Base-by-base conservation (phyloP, 805 yeast genomes). In the Tanozyma kutaoensis region DNA sequence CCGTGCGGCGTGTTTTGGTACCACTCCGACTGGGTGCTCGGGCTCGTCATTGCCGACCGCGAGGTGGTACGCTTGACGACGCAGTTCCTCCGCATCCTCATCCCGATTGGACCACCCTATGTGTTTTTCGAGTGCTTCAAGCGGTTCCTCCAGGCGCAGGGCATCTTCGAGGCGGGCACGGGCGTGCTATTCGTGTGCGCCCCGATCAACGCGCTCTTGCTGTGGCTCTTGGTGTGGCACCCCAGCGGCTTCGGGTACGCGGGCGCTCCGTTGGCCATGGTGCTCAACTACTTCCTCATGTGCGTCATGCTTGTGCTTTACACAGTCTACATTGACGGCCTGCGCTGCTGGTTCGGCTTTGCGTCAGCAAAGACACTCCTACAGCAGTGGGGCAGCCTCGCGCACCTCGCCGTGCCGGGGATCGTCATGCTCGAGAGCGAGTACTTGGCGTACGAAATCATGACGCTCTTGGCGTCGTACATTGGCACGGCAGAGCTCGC, bases 291-390 rank as follows among this genome's bases (percentile, higher is more conserved):
- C 36, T 60, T 62, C 58, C 27, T 56, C 24, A 58, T 58, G 63
- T 45, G 44, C 11, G 12, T 52, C 4, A 37, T 60, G 20, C 38
- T 60, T 22, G 44, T 58, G 4, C 27, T 56, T 18, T 59, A 59
- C 36, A 60, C 52, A 22, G 25, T 37, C 7, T 55, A 2, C 54
- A 55, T 76, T 21, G 81, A 77, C 38, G 88, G 86, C 2, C 50
- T 48, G 16, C 64, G 68, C 38, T 79, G 88, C 40, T 78, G 88
- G 88, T 66, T 56, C 34, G 88, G 88, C 0, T 17, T 58, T 5
- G 46, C 45, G 13, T 57, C 69, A 17, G 37, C 65, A 0, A 20
- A 38, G 2, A 52, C 55, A 28, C 30, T 58, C 15, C 50, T 57
- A 28, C 36, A 33, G 16, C 48, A 50, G 28, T 60, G 66, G 66